These are phyloP conservation scores for Thyridium curvatum DNA, from an alignment of 2,329 filamentous ascomycete genomes.

Conservation along the genomic window DNA sequence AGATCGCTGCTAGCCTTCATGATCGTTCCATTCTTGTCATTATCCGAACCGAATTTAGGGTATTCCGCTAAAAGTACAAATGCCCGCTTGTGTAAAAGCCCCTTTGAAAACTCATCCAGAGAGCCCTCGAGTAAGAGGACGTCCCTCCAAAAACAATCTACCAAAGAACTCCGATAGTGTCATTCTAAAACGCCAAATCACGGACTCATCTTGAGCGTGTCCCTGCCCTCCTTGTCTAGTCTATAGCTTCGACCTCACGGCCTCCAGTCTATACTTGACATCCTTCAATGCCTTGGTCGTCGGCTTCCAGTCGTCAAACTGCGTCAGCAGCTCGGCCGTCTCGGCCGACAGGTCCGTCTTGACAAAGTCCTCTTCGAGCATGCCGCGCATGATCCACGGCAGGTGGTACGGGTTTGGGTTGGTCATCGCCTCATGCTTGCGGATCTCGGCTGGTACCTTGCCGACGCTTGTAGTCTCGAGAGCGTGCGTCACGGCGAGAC, in stretches of 20 bases:
- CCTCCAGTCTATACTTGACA: constrained; percentile 90
- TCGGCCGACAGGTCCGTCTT: constrained; percentile 73
- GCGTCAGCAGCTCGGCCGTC: constrained; percentile 68
- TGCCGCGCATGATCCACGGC: constrained; percentile 90
- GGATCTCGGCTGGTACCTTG: constrained; percentile 40
- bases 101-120: too few relatives aligned
- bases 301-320: constrained; percentile 94
- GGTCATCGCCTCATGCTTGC: constrained; percentile 40
- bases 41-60: too few relatives aligned
- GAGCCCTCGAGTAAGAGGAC: too few relatives aligned
- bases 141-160: too few relatives aligned
- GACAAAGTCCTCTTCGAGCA: constrained; percentile 88
- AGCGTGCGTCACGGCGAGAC: constrained; percentile 64
- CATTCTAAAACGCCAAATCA: too few relatives aligned
- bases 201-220: too few relatives aligned
- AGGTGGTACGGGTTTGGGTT: constrained; percentile 80
- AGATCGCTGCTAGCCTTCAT: too few relatives aligned
- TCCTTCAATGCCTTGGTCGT: constrained; percentile 87
- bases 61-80: too few relatives aligned
- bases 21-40: too few relatives aligned
- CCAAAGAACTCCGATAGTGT: too few relatives aligned
- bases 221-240: background rate
- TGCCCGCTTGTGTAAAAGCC: too few relatives aligned
- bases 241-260: constrained; percentile 76
- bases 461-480: constrained; percentile 62